Percentiles rank a stretch among this genome's conserved stretches.
Conservation (phyloP, 1,284 basidiomycete species). For the Apiotrichum gamsii region DNA sequence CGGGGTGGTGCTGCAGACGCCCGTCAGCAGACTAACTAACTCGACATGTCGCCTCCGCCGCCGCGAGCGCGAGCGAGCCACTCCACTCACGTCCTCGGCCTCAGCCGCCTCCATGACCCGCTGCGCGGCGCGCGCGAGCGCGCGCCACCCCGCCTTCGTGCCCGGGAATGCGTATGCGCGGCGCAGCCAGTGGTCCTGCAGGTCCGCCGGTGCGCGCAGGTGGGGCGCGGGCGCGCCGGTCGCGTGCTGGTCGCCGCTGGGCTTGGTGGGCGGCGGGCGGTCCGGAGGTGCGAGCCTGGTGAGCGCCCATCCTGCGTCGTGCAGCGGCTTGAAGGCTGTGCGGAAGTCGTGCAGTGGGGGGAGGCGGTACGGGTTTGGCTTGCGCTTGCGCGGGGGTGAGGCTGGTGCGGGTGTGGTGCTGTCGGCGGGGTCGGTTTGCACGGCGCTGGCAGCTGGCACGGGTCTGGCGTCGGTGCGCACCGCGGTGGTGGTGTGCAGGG, state of each 20-base stretch:
- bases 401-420: background rate
- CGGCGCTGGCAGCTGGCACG: too few relatives aligned
- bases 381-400: slow-evolving; percentile 2
- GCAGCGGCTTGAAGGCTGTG: slow-evolving; percentile 30
- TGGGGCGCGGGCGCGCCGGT: background rate
- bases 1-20: slow-evolving; percentile 37
- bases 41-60: too few relatives aligned
- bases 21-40: too few relatives aligned
- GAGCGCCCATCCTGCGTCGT: slow-evolving; percentile 34
- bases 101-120: slow-evolving; percentile 18
- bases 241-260: background rate
- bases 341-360: slow-evolving; percentile 26
- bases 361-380: slow-evolving; percentile 37
- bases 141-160: slow-evolving; percentile 31
- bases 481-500: too few relatives aligned
- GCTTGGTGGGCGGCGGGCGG: too few relatives aligned
- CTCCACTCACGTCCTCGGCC: slow-evolving; percentile 28
- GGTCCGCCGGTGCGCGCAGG: slow-evolving; percentile 15
- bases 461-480: too few relatives aligned
- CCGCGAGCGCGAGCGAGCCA: too few relatives aligned
- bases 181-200: slow-evolving; percentile 30
- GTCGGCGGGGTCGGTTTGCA: too few relatives aligned
- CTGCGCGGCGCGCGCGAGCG: slow-evolving; percentile 11
- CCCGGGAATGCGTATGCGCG: slow-evolving; percentile 25
- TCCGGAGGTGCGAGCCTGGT: too few relatives aligned